A percentile compares a stretch with the other conserved stretches of the same genome.
These are phyloP conservation scores for Beauveria pseudobassiana DNA, from an alignment of 2,329 filamentous ascomycete species.

Conservation along the genomic window DNA sequence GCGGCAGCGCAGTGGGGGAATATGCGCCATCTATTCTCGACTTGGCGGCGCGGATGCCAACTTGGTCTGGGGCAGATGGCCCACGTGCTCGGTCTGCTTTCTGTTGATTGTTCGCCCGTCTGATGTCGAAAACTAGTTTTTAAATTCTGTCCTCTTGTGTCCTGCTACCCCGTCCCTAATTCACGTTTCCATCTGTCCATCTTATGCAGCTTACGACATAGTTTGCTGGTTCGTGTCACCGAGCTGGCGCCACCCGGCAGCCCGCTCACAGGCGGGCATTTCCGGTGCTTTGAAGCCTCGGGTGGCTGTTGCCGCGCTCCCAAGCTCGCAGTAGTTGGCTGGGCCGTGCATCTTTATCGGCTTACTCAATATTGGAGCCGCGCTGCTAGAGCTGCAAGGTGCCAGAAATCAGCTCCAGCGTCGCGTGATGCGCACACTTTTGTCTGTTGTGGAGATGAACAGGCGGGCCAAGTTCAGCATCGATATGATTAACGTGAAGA, in stretches of 20 bases:
- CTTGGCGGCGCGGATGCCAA: neutral
- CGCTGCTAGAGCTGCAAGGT: neutral
- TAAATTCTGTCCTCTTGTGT: neutral
- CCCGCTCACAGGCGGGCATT: neutral
- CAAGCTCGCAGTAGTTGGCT: neutral
- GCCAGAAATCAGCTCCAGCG: neutral
- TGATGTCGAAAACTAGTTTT: neutral
- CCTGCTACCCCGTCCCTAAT: neutral
- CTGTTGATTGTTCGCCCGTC: neutral
- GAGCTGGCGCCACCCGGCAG: neutral
- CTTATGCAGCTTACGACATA: neutral
- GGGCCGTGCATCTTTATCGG: neutral
- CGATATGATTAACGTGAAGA: neutral
- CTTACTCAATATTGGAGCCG: neutral
- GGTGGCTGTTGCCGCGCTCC: neutral
- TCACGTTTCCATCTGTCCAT: neutral
- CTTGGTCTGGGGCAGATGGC: neutral
- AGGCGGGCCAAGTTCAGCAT: neutral
- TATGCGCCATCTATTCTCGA: constrained; percentile 1
- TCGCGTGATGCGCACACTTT: constrained; percentile 3
- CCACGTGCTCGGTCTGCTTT: constrained; percentile 1
- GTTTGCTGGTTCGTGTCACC: neutral
- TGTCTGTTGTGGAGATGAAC: neutral
- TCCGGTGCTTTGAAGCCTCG: neutral
- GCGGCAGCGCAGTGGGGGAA: constrained; percentile 7